Evolutionary conservation across 768 basidiomycete species (phyloP).

Genomic region (Lactifluus echinatus): DNA sequence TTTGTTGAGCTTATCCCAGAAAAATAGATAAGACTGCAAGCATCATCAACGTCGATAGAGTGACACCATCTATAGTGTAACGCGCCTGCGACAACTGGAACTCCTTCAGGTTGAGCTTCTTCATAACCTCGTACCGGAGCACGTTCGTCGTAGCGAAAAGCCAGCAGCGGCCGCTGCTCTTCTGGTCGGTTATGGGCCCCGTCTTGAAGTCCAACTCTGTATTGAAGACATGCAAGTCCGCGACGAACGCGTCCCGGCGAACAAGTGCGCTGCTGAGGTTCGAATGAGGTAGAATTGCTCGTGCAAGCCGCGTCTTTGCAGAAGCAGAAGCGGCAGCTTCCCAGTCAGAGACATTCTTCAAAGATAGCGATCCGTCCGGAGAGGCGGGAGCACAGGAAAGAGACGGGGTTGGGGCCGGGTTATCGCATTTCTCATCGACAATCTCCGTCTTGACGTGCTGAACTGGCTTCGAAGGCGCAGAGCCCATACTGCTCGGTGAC

Average conservation of each 20-base stretch:
- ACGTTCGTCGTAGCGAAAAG: constrained; percentile 89
- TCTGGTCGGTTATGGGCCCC: constrained; percentile 79
- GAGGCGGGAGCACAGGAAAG: constrained; percentile 34
- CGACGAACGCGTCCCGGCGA: constrained; percentile 52
- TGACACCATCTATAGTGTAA: not conserved
- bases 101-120: constrained; percentile 74
- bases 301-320: constrained; percentile 62
- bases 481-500: constrained; percentile 28
- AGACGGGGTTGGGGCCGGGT: constrained; percentile 9
- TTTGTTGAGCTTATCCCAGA: constrained; percentile 96
- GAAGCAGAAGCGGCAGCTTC: constrained; percentile 46
- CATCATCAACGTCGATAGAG: not conserved
- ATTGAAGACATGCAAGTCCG: constrained; percentile 77
- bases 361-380: constrained; percentile 50
- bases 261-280: constrained; percentile 55
- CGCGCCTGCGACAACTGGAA: constrained; percentile 85
- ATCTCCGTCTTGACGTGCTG: constrained; percentile 7
- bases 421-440: constrained; percentile 20
- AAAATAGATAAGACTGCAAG: constrained; percentile 76
- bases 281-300: constrained; percentile 63
- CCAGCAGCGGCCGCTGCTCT: constrained; percentile 89
- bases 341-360: constrained; percentile 56
- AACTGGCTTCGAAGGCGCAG: constrained; percentile 28
- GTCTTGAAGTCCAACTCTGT: constrained; percentile 72
- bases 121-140: constrained; percentile 75